Conservation (phyloP, 306 rosid species). For the Dryas drummondii region DNA sequence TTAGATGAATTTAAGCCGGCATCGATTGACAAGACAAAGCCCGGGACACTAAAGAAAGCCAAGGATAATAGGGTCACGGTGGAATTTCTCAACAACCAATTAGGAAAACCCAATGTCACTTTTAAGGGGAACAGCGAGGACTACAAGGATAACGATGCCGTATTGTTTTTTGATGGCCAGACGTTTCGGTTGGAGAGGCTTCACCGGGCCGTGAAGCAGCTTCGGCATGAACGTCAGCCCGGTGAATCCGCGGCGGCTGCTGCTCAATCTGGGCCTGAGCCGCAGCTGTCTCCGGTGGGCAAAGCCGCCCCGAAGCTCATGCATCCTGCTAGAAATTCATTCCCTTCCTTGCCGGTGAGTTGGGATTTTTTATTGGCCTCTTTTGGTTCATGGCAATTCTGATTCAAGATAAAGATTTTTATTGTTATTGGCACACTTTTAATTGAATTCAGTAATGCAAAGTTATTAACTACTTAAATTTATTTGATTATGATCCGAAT, state of each 20-base stretch:
- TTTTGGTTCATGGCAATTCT: not conserved
- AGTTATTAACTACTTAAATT: not conserved
- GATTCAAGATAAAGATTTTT: not conserved
- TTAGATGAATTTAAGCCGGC: conserved; percentile 93
- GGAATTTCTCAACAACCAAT: conserved; percentile 86
- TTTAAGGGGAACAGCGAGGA: conserved; percentile 90
- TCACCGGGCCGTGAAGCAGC: conserved; percentile 79
- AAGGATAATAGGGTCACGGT: conserved; percentile 81
- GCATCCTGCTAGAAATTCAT: conserved; percentile 37
- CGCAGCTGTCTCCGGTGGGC: conserved; percentile 66
- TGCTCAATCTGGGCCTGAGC: conserved; percentile 52
- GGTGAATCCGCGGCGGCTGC: conserved; percentile 54
- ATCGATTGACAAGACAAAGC: conserved; percentile 76
- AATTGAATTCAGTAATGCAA: not conserved
- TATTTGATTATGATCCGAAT: not conserved
- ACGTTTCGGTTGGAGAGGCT: conserved; percentile 74
- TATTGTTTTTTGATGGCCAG: conserved; percentile 80
- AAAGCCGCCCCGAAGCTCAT: conserved; percentile 47
- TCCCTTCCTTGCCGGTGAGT: conserved; percentile 62
- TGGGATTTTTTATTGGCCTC: not conserved
- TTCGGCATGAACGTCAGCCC: conserved; percentile 73
- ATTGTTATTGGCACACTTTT: not conserved
- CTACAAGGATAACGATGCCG: conserved; percentile 79
- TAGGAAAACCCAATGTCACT: conserved; percentile 85
- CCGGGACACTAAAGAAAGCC: conserved; percentile 70